phyloP scores from a whole-genome alignment of 106 monocot genomes.

The Phalaenopsis aphrodite region DNA sequence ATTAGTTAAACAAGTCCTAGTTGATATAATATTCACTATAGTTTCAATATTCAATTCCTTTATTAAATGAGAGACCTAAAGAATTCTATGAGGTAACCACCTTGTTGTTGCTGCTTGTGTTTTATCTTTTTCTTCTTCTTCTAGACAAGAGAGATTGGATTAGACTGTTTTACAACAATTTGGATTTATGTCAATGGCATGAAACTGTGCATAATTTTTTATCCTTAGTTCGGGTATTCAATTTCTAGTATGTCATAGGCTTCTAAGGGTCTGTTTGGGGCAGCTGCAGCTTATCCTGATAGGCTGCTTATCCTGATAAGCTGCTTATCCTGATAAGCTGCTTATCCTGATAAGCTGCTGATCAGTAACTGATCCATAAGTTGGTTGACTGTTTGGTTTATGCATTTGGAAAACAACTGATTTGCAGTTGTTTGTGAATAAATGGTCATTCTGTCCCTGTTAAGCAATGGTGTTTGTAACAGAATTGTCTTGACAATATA shows the following conservation, averaged over 20 bases:
- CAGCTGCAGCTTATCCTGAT: too few species aligned
- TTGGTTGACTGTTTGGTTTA: too few species aligned
- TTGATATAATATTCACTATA: not conserved
- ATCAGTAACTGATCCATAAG: too few species aligned
- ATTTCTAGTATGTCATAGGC: not conserved
- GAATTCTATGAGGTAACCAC: too few species aligned
- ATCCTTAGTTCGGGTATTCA: not conserved
- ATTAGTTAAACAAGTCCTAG: not conserved
- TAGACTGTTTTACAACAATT: not conserved
- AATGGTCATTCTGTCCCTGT: too few species aligned
- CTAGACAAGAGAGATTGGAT: not conserved
- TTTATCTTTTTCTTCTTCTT: not conserved
- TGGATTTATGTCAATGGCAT: not conserved
- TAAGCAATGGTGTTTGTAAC: too few species aligned
- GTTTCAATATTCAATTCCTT: not conserved
- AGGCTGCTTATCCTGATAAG: not conserved
- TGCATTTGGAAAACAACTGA: too few species aligned
- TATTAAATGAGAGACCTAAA: not conserved
- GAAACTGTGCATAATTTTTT: not conserved
- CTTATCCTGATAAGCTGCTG: not conserved
- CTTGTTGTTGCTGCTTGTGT: not conserved
- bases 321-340: too few species aligned
- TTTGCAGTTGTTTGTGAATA: too few species aligned
- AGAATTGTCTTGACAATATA: too few species aligned
- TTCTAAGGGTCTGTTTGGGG: not conserved